Percentiles rank a stretch among this genome's conserved stretches.
phyloP scores from a whole-genome alignment of 1,139 yeast species.

The Protomyces arabidopsidicola region DNA sequence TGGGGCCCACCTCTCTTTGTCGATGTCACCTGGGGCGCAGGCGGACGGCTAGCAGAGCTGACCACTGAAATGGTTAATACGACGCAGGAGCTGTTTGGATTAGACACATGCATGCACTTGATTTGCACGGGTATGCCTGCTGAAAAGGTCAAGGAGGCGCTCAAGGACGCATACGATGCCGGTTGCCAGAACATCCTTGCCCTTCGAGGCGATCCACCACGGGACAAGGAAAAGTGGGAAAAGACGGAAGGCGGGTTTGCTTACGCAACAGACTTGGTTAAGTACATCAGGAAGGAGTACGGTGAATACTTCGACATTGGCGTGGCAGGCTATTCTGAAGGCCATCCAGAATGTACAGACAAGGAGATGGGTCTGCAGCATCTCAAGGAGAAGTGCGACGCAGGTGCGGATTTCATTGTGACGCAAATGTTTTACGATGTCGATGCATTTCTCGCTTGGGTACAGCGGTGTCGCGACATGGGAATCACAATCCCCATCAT shows the following conservation, averaged over 20 bases:
- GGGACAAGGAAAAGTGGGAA: slow-evolving; percentile 50
- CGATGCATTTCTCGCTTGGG: slow-evolving; percentile 80
- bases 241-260: slow-evolving; percentile 62
- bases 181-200: slow-evolving; percentile 94
- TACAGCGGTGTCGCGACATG: slow-evolving; percentile 58
- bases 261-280: slow-evolving; percentile 63
- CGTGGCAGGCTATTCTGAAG: slow-evolving; percentile 73
- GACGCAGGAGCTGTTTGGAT: slow-evolving; percentile 84
- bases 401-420: slow-evolving; percentile 87
- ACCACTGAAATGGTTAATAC: slow-evolving; percentile 90
- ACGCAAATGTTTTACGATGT: slow-evolving; percentile 93
- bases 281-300: slow-evolving; percentile 52
- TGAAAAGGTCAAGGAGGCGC: slow-evolving; percentile 74
- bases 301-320: slow-evolving; percentile 67
- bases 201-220: slow-evolving; percentile 78
- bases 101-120: slow-evolving; percentile 96
- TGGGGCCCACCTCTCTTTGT: slow-evolving; percentile 76
- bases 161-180: slow-evolving; percentile 75
- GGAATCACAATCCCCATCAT: slow-evolving; percentile 87
- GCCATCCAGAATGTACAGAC: slow-evolving; percentile 65
- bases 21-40: slow-evolving; percentile 98
- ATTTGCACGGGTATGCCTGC: slow-evolving; percentile 95
- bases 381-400: slow-evolving; percentile 82
- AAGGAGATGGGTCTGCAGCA: slow-evolving; percentile 54
- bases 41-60: slow-evolving; percentile 69